Evolutionary conservation across 1,284 basidiomycete genomes (phyloP), one percentile per base, ranked within the genome.

Genomic region (Psilocybe mexicana): DNA sequence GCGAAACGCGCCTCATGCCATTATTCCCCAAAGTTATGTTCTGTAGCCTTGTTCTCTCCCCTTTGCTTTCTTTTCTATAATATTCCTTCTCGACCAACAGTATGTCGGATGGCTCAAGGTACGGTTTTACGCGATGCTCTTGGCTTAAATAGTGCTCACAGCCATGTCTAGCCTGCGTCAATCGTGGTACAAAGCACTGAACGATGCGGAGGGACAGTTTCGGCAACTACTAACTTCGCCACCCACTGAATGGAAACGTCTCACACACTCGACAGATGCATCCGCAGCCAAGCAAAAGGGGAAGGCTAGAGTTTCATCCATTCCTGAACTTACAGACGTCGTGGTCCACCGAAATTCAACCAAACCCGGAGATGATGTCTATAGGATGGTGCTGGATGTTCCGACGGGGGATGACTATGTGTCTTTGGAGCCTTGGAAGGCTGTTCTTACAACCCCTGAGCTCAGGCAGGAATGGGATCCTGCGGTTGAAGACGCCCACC

Each of bases 381-480:
- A 92, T 68, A 80, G 96, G 51, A 88, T 93, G 12, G 83, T 93
- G 7, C 80, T 93, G 25, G 94, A 97, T 64, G 80, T 96, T 1
- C 77, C 88, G 33, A 78, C 83, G 48, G 79, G 79, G 48, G 85
- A 90, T 11, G 84, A 88, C 36, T 70, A 82, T 3, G 74, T 82
- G 18, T 84, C 87, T 24, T 76, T 96, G 52, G 91, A 93, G 43
- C 81, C 87, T 5, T 96, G 94, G 85, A 88, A 88, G 62, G 87
- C 91, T 10, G 85, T 95, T 28, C 74, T 98, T 35, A 81, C 84
- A 1, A 95, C 94, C 0, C 90, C 93, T 1, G 93, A 97, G 71
- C 80, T 96, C 18, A 77, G 93, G 62, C 86, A 88, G 69, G 87
- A 91, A 67, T 96, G 96, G 96, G 96, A 98, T 70, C 89, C 92